Evolutionary conservation across 495 filamentous ascomycete genomes (phyloP).

Genomic region (Cladorrhinum samala): DNA sequence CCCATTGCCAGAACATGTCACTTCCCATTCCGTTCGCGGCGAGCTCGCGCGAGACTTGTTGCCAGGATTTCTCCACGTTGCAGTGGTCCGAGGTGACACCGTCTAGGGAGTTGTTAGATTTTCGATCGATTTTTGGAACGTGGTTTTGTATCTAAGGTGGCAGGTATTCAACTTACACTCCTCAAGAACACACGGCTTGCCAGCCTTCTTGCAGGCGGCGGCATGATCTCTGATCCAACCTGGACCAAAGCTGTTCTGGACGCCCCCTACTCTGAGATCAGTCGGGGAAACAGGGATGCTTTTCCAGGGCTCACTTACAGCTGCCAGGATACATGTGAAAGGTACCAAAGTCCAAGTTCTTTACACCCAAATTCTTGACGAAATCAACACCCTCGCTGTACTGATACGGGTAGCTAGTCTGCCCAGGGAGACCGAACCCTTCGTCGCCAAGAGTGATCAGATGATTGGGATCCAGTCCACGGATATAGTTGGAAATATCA

Average conservation of each 20-base stretch:
- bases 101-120: slow-evolving; percentile 28
- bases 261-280: slow-evolving; percentile 40
- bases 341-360: slow-evolving; percentile 56
- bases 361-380: slow-evolving; percentile 44
- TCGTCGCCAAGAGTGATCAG: slow-evolving; percentile 66
- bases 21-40: slow-evolving; percentile 39
- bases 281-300: no score
- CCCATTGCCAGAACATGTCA: slow-evolving; percentile 63
- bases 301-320: no score
- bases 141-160: no score
- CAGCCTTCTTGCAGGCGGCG: slow-evolving; percentile 43
- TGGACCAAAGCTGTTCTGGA: slow-evolving; percentile 37
- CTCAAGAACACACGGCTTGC: slow-evolving; percentile 59
- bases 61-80: slow-evolving; percentile 46
- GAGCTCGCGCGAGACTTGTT: slow-evolving; percentile 45
- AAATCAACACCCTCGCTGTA: slow-evolving; percentile 55
- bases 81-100: slow-evolving; percentile 41
- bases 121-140: neutral
- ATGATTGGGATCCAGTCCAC: slow-evolving; percentile 55
- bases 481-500: slow-evolving; percentile 56
- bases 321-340: slow-evolving; percentile 56
- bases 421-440: slow-evolving; percentile 38
- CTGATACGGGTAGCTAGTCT: slow-evolving; percentile 50
- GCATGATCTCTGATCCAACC: slow-evolving; percentile 56
- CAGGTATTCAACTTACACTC: slow-evolving; percentile 39